A percentile compares a stretch with the other conserved stretches of the same genome.
Conservation (phyloP, 257 asterid species). For the Echium plantagineum region DNA sequence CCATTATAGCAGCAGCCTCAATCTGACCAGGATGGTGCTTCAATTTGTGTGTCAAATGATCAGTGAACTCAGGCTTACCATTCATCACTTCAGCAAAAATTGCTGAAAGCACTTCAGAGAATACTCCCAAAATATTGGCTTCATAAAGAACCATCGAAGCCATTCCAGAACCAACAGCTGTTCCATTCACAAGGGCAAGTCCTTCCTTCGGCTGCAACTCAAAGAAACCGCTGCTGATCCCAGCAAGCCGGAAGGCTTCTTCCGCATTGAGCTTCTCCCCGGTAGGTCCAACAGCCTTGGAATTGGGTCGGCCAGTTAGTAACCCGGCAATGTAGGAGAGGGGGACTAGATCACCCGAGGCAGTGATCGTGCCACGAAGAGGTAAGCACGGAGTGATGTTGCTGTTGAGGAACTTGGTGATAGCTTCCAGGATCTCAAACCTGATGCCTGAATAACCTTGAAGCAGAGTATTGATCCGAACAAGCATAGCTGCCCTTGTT, state of each 20-base stretch:
- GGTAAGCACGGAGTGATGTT: slow-evolving; percentile 22
- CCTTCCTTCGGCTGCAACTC: slow-evolving; percentile 28
- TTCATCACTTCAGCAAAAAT: slow-evolving; percentile 25
- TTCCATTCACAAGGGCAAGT: slow-evolving; percentile 19
- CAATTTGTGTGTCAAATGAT: slow-evolving; percentile 20
- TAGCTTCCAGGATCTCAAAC: slow-evolving; percentile 24
- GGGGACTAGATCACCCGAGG: slow-evolving; percentile 23
- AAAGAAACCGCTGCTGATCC: slow-evolving; percentile 16
- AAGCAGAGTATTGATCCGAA: slow-evolving; percentile 23
- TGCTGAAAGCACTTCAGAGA: slow-evolving; percentile 23
- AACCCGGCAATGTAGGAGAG: slow-evolving; percentile 22
- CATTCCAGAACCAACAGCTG: slow-evolving; percentile 25
- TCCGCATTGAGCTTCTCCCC: slow-evolving; percentile 12
- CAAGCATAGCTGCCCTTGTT: slow-evolving; percentile 23
- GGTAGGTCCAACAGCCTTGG: slow-evolving; percentile 18
- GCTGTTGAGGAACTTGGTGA: slow-evolving; percentile 18
- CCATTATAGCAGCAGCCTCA: slow-evolving; percentile 28
- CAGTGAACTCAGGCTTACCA: slow-evolving; percentile 22
- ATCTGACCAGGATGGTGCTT: slow-evolving; percentile 25
- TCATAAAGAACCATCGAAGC: slow-evolving; percentile 22
- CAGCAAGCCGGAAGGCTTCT: slow-evolving; percentile 14
- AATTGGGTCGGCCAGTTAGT: slow-evolving; percentile 15
- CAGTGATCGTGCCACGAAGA: slow-evolving; percentile 24
- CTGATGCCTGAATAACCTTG: slow-evolving; percentile 27
- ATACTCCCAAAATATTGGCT: slow-evolving; percentile 16